A percentile compares a stretch with the other conserved stretches of the same genome.
phyloP scores from a whole-genome alignment of 208 protist species.

The Zelonia costaricensis region DNA sequence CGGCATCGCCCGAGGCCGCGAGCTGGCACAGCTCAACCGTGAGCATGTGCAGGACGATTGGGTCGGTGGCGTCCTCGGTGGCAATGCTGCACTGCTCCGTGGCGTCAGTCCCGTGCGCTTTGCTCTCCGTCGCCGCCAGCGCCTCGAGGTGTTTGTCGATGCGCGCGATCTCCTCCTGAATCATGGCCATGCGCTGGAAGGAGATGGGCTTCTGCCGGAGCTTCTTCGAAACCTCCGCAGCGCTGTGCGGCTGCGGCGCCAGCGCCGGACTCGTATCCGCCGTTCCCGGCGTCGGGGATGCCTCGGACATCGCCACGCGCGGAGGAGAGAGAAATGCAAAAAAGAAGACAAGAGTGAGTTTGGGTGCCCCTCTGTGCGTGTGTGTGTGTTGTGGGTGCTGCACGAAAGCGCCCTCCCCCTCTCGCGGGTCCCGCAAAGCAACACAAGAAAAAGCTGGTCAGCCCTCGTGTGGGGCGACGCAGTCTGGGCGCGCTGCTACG shows the following conservation, averaged over 20 bases:
- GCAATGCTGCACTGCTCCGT: constrained; percentile 19
- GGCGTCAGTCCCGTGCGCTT: constrained; percentile 1
- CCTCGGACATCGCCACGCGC: constrained; percentile 6
- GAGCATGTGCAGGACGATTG: constrained; percentile 68
- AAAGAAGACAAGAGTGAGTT: constrained; percentile 1
- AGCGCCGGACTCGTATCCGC: constrained; percentile 7
- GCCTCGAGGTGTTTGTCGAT: constrained; percentile 65
- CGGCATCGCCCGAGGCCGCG: constrained; percentile 59
- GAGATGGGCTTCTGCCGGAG: constrained; percentile 48
- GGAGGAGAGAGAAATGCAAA: constrained; percentile 8
- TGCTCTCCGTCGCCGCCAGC: constrained; percentile 34
- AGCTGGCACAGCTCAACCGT: constrained; percentile 82
- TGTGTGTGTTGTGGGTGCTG: background rate
- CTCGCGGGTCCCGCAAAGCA: no score
- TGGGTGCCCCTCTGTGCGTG: background rate
- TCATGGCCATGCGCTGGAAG: constrained; percentile 70
- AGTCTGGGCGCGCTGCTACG: no score
- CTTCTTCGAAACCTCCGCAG: constrained; percentile 17
- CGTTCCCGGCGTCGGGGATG: background rate
- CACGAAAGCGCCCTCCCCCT: no score
- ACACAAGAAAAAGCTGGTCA: no score
- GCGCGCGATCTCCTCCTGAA: constrained; percentile 73
- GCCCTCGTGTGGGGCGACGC: no score
- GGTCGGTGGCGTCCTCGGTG: constrained; percentile 44
- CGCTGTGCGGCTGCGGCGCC: constrained; percentile 6